These are phyloP conservation scores for Cinchona pubescens DNA, from an alignment of 257 asterid genomes.

Conservation along the genomic window DNA sequence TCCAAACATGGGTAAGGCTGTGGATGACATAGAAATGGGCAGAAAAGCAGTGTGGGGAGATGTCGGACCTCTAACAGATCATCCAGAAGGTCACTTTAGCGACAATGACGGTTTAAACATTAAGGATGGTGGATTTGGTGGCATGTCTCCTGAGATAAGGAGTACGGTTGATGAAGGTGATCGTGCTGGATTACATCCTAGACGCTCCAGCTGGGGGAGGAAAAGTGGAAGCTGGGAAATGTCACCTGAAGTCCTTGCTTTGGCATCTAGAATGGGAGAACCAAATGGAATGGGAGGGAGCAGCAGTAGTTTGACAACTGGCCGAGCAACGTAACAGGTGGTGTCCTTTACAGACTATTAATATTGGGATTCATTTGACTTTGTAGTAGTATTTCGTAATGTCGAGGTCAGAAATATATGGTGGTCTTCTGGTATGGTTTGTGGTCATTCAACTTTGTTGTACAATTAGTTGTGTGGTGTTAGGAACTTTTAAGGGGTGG, in stretches of 20 bases:
- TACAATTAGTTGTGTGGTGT: constrained; percentile 24
- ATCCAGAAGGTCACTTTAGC: constrained; percentile 59
- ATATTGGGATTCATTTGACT: constrained; percentile 4
- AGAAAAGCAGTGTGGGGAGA: constrained; percentile 94
- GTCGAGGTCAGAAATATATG: background rate
- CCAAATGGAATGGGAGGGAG: constrained; percentile 57
- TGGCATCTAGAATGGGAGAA: constrained; percentile 85
- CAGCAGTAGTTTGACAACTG: constrained; percentile 25
- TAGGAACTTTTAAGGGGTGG: constrained; percentile 27
- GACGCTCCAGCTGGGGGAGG: constrained; percentile 93
- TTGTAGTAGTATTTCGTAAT: constrained; percentile 8
- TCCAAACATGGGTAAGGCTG: constrained; percentile 83
- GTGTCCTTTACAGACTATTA: constrained; percentile 17
- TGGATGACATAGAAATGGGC: constrained; percentile 85
- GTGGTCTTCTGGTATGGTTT: constrained; percentile 26
- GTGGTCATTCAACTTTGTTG: constrained; percentile 27
- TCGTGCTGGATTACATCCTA: constrained; percentile 72
- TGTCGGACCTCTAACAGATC: constrained; percentile 52
- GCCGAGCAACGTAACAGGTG: constrained; percentile 38
- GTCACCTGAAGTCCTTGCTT: constrained; percentile 94
- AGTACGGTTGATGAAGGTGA: constrained; percentile 77
- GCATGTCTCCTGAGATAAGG: constrained; percentile 77
- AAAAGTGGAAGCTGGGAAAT: constrained; percentile 97
- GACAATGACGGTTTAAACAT: constrained; percentile 51
- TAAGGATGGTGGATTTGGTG: constrained; percentile 52